Percentiles rank a stretch among this genome's conserved stretches.
Evolutionary conservation across 257 asterid species (phyloP).

Genomic region (Avicennia marina): DNA sequence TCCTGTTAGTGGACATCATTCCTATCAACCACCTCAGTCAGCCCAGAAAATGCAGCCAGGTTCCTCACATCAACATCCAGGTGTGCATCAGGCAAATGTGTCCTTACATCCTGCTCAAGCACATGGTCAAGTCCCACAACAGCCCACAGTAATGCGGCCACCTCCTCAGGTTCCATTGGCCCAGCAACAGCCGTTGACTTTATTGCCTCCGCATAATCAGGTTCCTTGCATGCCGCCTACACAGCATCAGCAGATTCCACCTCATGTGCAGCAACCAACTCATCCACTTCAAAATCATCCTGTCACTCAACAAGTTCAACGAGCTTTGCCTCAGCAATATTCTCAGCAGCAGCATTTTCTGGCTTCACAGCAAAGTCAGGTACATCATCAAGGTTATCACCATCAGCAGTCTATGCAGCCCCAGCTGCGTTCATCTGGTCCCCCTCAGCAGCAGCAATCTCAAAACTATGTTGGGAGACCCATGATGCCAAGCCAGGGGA

Average conservation of each 20-base stretch:
- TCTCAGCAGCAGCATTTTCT: conserved; percentile 51
- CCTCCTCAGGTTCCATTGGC: conserved; percentile 45
- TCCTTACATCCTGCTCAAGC: conserved; percentile 41
- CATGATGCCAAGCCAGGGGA: conserved; percentile 44
- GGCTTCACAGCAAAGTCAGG: conserved; percentile 46
- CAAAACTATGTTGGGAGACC: conserved; percentile 49
- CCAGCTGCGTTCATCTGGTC: conserved; percentile 51
- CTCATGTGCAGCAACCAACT: conserved; percentile 44
- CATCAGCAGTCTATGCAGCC: conserved; percentile 53
- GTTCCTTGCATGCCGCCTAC: conserved; percentile 27
- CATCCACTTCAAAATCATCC: conserved; percentile 51
- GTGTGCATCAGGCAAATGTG: conserved; percentile 37
- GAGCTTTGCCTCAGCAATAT: conserved; percentile 43
- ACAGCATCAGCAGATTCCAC: conserved; percentile 52
- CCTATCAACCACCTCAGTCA: conserved; percentile 59
- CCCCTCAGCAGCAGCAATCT: conserved; percentile 54
- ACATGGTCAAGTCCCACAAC: conserved; percentile 53
- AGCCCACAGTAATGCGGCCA: conserved; percentile 47
- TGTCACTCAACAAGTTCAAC: conserved; percentile 47
- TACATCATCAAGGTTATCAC: conserved; percentile 44
- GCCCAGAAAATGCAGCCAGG: conserved; percentile 49
- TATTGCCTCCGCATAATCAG: conserved; percentile 48
- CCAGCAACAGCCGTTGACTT: conserved; percentile 39
- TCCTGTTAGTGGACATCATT: conserved; percentile 56
- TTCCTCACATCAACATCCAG: conserved; percentile 39